These are phyloP conservation scores for Senecio squalidus DNA, from an alignment of 140 eudicot genomes.

Conservation along the genomic window DNA sequence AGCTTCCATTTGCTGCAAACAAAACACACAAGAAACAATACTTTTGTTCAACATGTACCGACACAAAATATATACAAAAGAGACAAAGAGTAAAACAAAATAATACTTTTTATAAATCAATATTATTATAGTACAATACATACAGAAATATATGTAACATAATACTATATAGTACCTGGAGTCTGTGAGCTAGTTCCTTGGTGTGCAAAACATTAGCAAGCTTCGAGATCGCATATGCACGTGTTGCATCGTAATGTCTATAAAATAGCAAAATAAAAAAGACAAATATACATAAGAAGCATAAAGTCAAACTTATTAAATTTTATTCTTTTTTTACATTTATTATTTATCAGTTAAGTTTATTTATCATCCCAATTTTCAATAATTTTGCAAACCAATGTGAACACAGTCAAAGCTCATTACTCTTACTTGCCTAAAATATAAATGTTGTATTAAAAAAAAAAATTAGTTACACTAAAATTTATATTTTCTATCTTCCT, in stretches of 20 bases:
- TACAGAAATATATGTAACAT: conserved; percentile 10
- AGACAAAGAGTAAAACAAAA: conserved; percentile 5
- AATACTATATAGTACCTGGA: conserved; percentile 35
- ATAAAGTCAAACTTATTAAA: conserved; percentile 26
- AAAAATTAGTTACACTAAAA: not conserved
- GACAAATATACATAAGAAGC: conserved; percentile 25
- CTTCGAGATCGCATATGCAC: conserved; percentile 98
- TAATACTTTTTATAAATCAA: not conserved
- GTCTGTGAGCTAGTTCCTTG: conserved; percentile 82
- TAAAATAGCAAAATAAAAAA: conserved; percentile 12
- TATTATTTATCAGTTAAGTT: not conserved
- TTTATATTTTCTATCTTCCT: not conserved
- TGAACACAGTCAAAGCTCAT: not conserved
- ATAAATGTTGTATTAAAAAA: not conserved
- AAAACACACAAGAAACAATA: not conserved
- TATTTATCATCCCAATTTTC: conserved; percentile 4
- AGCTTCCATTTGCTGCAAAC: conserved; percentile 56
- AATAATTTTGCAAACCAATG: conserved; percentile 13
- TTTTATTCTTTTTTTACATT: not conserved
- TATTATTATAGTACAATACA: not conserved
- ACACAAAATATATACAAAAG: not conserved
- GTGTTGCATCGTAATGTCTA: conserved; percentile 94
- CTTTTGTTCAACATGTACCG: not conserved
- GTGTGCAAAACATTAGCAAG: conserved; percentile 96
- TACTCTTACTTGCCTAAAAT: not conserved